Base-by-base conservation (phyloP, 1,284 basidiomycete species). In the Caloboletus firmus region DNA sequence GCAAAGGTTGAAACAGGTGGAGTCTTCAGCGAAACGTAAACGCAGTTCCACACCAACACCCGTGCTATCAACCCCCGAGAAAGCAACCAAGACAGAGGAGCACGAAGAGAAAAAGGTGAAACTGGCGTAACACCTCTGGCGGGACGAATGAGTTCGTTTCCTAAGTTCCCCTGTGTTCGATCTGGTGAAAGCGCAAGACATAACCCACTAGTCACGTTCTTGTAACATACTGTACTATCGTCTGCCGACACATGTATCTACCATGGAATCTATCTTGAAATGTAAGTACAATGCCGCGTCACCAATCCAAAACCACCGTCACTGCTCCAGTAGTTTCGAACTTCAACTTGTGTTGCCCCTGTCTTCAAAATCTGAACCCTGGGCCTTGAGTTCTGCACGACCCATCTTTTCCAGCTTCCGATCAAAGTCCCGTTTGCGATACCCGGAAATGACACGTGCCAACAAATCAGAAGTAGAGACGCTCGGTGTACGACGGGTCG, bases 381-480 rank as follows among this genome's bases (percentile, higher is more conserved):
- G 79, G 0, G 82, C 82, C 49, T 76, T 82, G 45, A 93, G 77
- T 64, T 90, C 89, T 34, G 82, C 74, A 60, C 81, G 82, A 0
- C 93, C 91, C 78, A 94, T 92, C 75, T 89, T 95, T 62, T 82
- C 82, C 41, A 98, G 75, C 75, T 98, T 98, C 49, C 81, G 82
- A 70, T 98, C 96, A 68, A 97, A 94, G 62, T 89, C 85, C 15
- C 92, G 79, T 51, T 83, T 82, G 32, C 91, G 79, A 72, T 94
- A 94, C 17, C 89, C 87, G 28, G 82, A 79, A 39, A 96, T 88
- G 64, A 97, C 94, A 34, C 95, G 86, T 68, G 93, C 92, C 43
- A 99, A 81, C 12, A 98, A 79, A 49, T 94, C 91, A 0, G 93
- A 96, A 0, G 96, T 99, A 24, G 94, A 97, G 17, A 99, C 86